These are phyloP conservation scores for Ceratocystis eucalypticola DNA, from an alignment of 2,329 filamentous ascomycete genomes.

Conservation along the genomic window DNA sequence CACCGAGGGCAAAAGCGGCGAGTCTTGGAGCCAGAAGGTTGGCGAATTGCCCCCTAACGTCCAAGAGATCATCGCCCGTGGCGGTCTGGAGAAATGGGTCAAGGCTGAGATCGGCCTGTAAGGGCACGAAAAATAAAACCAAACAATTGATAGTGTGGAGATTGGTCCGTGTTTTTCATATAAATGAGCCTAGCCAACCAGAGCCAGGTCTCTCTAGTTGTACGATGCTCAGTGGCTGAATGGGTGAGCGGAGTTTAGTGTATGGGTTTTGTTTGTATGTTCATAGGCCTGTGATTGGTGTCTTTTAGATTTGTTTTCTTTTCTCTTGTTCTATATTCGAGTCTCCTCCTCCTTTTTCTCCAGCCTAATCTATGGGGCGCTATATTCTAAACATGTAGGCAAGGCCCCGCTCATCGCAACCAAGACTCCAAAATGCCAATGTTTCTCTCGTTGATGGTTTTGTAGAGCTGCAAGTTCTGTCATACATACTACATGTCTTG, in stretches of 20 bases:
- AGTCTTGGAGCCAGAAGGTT: conserved; percentile 65
- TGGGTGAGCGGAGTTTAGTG: conserved; percentile 5
- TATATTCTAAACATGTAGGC: conserved; percentile 2
- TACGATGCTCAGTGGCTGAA: neutral
- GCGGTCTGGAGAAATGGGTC: conserved; percentile 73
- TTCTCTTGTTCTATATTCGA: conserved; percentile 2
- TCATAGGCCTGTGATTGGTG: neutral
- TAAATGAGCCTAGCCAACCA: neutral
- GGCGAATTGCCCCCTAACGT: conserved; percentile 74
- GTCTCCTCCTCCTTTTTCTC: neutral
- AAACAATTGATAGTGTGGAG: neutral
- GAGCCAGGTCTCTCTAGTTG: neutral
- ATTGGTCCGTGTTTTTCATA: neutral
- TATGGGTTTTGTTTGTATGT: conserved; percentile 1
- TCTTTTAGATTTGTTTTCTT: conserved; percentile 3
- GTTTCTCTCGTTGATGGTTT: neutral
- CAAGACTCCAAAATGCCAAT: neutral
- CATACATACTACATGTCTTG: neutral
- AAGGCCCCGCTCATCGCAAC: neutral
- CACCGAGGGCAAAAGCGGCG: conserved; percentile 52
- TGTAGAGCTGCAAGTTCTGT: neutral
- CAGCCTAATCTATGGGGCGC: neutral
- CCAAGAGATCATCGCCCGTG: conserved; percentile 67
- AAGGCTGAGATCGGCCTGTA: conserved; percentile 45
- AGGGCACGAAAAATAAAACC: neutral